phyloP scores from a whole-genome alignment of 495 filamentous ascomycete genomes.

The Cenococcum geophilum region DNA sequence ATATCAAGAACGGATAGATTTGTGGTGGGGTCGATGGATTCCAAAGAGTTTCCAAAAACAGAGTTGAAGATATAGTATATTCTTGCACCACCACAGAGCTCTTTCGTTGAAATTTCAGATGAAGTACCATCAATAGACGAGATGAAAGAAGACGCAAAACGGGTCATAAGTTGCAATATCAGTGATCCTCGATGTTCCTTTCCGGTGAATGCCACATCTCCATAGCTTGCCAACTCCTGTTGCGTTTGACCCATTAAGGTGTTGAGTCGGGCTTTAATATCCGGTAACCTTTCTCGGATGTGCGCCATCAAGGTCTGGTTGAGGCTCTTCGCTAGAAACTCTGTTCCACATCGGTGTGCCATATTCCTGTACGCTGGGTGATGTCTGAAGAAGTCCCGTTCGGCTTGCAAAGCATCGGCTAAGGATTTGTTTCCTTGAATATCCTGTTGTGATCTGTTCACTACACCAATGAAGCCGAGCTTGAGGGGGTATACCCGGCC shows the following conservation, averaged over 20 bases:
- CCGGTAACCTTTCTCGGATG: constrained; percentile 89
- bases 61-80: constrained; percentile 99
- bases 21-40: constrained; percentile 89
- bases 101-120: constrained; percentile 97
- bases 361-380: constrained; percentile 98
- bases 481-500: constrained; percentile 96
- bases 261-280: constrained; percentile 96
- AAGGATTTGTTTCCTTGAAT: constrained; percentile 93
- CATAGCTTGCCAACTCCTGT: constrained; percentile 96
- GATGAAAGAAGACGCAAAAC: constrained; percentile 96
- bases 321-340: constrained; percentile 89
- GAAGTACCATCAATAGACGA: constrained; percentile 98
- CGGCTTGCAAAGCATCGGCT: constrained; percentile 79
- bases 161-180: constrained; percentile 95
- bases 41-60: constrained; percentile 94
- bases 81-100: constrained; percentile 90
- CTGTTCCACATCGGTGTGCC: constrained; percentile 86
- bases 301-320: constrained; percentile 94
- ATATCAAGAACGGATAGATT: constrained; percentile 97
- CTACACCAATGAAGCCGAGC: constrained; percentile 95
- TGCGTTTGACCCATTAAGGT: constrained; percentile 99
- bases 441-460: constrained; percentile 97
- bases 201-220: constrained; percentile 94
- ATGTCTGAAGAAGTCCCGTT: constrained; percentile 92
- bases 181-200: constrained; percentile 94